phyloP scores from a whole-genome alignment of 306 rosid genomes.

The Amphicarpaea edgeworthii region DNA sequence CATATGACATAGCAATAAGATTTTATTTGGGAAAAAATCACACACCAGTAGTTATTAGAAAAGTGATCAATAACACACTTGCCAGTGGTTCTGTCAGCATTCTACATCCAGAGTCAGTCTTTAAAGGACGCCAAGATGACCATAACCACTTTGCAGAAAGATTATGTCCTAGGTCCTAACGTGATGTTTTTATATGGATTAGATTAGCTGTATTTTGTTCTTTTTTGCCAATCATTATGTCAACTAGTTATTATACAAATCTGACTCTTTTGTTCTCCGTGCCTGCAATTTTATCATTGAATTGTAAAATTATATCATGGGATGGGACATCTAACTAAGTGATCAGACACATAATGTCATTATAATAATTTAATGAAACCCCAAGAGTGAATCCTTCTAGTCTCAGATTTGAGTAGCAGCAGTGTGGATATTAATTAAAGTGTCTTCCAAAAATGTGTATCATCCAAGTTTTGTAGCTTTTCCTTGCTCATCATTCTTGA shows the following conservation, averaged over 20 bases:
- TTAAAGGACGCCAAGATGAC: slow-evolving; percentile 27
- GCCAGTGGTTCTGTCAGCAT: slow-evolving; percentile 20
- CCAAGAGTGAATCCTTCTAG: slow-evolving; percentile 8
- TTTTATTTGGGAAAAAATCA: slow-evolving; percentile 11
- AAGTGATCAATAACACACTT: slow-evolving; percentile 23
- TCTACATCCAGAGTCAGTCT: slow-evolving; percentile 26
- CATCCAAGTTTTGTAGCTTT: slow-evolving; percentile 28
- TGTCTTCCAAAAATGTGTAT: not conserved
- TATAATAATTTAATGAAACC: not conserved
- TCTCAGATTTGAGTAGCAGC: not conserved
- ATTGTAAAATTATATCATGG: slow-evolving; percentile 14
- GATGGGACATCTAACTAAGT: slow-evolving; percentile 1
- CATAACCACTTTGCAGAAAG: slow-evolving; percentile 4
- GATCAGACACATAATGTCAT: slow-evolving; percentile 1
- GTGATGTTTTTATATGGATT: slow-evolving; percentile 10
- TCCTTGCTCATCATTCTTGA: slow-evolving; percentile 10
- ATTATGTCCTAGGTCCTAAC: slow-evolving; percentile 14
- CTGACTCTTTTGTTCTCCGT: not conserved
- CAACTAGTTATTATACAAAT: slow-evolving; percentile 6
- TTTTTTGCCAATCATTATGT: slow-evolving; percentile 15
- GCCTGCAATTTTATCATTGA: slow-evolving; percentile 18
- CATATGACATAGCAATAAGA: slow-evolving; percentile 15
- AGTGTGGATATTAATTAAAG: not conserved
- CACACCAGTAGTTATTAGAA: slow-evolving; percentile 5
- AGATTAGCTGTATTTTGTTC: slow-evolving; percentile 11